Percentiles rank a stretch among this genome's conserved stretches.
phyloP scores from a whole-genome alignment of 805 yeast species.

The Peterozyma xylosa region DNA sequence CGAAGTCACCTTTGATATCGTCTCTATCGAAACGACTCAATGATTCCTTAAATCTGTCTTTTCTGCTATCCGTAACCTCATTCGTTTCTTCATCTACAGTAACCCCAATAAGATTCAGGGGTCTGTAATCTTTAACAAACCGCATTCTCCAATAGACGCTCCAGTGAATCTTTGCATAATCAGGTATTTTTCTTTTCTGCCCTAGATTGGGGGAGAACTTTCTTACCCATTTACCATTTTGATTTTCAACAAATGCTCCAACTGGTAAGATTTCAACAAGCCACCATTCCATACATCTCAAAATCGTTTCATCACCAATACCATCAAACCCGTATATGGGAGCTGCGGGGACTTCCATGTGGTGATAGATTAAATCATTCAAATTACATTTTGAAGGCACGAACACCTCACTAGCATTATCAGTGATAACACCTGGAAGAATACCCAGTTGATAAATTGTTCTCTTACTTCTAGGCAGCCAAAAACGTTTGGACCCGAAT shows the following conservation, averaged over 20 bases:
- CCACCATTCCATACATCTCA: conserved; percentile 47
- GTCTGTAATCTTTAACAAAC: conserved; percentile 35
- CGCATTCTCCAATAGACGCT: conserved; percentile 51
- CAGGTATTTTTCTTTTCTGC: conserved; percentile 40
- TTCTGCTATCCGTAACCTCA: conserved; percentile 10
- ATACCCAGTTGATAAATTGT: background rate
- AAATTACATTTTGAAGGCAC: no score
- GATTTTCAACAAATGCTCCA: conserved; percentile 41
- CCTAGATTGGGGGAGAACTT: conserved; percentile 52
- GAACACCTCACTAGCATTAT: no score
- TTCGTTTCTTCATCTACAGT: conserved; percentile 15
- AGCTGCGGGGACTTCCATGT: conserved; percentile 12
- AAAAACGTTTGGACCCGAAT: no score
- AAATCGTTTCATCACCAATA: conserved; percentile 24
- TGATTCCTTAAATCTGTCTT: conserved; percentile 8
- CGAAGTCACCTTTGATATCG: conserved; percentile 10
- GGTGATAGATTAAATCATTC: no score
- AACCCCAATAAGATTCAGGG: conserved; percentile 22
- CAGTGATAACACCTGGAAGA: background rate
- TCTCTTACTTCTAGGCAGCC: background rate
- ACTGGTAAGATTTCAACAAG: conserved; percentile 52
- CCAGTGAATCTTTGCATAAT: conserved; percentile 48
- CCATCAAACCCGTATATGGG: conserved; percentile 25
- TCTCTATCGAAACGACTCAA: conserved; percentile 2
- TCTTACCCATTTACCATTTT: conserved; percentile 41